A percentile compares a stretch with the other conserved stretches of the same genome.
Evolutionary conservation across 306 rosid species (phyloP).

Genomic region (Inga leiocalycina): DNA sequence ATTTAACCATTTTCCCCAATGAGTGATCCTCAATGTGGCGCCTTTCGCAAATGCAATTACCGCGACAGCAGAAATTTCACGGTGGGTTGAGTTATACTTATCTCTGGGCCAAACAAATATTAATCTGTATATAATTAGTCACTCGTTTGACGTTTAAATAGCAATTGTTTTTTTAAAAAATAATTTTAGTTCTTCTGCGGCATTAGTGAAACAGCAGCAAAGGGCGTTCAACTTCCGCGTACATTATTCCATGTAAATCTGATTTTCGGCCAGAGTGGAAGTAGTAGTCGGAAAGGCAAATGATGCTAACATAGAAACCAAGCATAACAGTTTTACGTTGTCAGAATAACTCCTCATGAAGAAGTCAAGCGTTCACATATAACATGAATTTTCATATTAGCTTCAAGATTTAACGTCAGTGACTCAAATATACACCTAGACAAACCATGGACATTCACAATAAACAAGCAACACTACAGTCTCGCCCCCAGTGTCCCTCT

Average conservation of each 20-base stretch:
- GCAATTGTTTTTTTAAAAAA: too few species aligned
- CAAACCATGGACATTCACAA: slow-evolving; percentile 34
- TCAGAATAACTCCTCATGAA: background rate
- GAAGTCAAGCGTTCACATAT: slow-evolving; percentile 10
- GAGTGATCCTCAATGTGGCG: background rate
- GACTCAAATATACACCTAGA: slow-evolving; percentile 14
- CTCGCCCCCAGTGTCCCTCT: background rate
- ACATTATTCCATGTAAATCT: background rate
- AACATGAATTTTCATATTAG: slow-evolving; percentile 31
- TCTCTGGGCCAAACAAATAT: background rate
- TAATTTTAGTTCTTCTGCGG: background rate
- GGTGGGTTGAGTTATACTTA: background rate
- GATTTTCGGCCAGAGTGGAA: background rate
- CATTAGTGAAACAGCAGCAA: background rate
- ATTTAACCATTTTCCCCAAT: background rate
- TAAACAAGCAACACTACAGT: slow-evolving; percentile 30
- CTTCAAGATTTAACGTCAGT: slow-evolving; percentile 37
- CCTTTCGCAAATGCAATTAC: background rate
- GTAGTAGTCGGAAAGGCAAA: background rate
- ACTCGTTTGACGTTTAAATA: background rate
- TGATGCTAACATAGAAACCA: background rate
- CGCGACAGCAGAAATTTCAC: background rate
- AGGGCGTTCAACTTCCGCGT: background rate
- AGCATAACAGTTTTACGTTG: slow-evolving; percentile 1
- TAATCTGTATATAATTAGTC: background rate